These are phyloP conservation scores for Aurantiochytrium sp. DNA, from an alignment of 108 stramenopile genomes.

Conservation along the genomic window DNA sequence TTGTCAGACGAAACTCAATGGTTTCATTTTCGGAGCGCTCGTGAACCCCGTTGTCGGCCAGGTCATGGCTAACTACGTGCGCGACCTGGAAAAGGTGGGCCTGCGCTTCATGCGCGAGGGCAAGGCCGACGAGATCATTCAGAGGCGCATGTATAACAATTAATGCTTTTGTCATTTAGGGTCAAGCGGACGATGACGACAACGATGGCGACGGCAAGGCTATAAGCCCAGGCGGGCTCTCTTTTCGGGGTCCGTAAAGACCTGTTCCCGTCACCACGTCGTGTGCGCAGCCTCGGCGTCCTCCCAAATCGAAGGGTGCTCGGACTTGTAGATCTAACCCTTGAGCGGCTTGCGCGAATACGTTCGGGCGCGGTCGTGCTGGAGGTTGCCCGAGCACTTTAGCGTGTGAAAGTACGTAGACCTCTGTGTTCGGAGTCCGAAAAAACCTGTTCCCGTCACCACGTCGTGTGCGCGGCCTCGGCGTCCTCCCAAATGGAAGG, in stretches of 20 bases:
- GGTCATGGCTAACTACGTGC: background rate
- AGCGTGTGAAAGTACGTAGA: constrained; percentile 27
- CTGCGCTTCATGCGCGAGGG: background rate
- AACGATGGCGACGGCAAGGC: no score
- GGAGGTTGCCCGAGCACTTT: background rate
- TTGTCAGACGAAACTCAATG: background rate
- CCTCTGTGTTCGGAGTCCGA: constrained; percentile 20
- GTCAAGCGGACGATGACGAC: no score
- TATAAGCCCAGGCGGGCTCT: no score
- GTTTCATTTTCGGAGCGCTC: background rate
- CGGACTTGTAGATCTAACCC: constrained; percentile 26
- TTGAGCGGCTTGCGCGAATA: constrained; percentile 25
- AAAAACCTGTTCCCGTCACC: no score
- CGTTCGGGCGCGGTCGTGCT: background rate
- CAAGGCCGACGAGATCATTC: background rate
- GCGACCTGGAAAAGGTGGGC: background rate
- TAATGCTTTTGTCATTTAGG: no score
- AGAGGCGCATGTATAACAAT: no score
- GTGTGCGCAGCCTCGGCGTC: background rate
- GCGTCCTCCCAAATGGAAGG: constrained; percentile 28
- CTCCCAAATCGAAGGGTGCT: constrained; percentile 28
- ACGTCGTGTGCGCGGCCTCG: background rate
- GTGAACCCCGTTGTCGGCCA: background rate
- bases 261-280: constrained; percentile 13
- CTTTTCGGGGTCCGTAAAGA: no score